A percentile compares a stretch with the other conserved stretches of the same genome.
phyloP scores from a whole-genome alignment of 805 yeast genomes.

The Candida odintsovae region DNA sequence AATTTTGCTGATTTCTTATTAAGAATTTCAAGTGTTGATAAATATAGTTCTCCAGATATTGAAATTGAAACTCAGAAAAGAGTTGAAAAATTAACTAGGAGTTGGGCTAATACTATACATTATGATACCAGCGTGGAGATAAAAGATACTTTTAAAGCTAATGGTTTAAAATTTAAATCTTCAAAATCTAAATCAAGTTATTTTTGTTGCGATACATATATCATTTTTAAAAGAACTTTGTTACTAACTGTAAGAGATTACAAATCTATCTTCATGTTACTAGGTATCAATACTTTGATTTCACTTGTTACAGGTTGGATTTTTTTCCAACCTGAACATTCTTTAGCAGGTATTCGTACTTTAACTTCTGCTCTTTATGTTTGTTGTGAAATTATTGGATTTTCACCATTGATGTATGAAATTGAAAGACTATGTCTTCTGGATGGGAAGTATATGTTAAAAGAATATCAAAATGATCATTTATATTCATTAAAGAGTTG shows the following conservation, averaged over 20 bases:
- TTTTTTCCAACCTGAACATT: conserved; percentile 56
- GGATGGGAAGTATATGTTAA: conserved; percentile 53
- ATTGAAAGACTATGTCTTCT: conserved; percentile 48
- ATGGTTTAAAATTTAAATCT: conserved; percentile 8
- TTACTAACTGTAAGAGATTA: conserved; percentile 45
- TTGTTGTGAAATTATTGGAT: conserved; percentile 48
- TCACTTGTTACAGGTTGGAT: conserved; percentile 74
- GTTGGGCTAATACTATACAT: conserved; percentile 11
- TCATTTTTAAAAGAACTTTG: conserved; percentile 41
- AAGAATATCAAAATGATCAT: conserved; percentile 22
- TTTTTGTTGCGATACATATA: conserved; percentile 37
- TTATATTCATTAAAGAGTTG: conserved; percentile 16
- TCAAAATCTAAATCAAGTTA: conserved; percentile 24
- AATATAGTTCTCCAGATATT: conserved; percentile 22
- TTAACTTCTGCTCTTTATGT: conserved; percentile 46
- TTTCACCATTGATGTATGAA: conserved; percentile 51
- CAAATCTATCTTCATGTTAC: conserved; percentile 37
- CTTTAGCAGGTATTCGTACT: conserved; percentile 62
- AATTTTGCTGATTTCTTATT: conserved; percentile 61
- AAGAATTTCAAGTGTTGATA: conserved; percentile 54
- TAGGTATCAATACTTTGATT: conserved; percentile 40
- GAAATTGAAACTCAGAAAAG: conserved; percentile 24
- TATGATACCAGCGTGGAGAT: neutral
- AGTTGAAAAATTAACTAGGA: conserved; percentile 17
- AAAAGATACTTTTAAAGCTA: conserved; percentile 7